Conservation (phyloP, 257 asterid species). For the Scutellaria galericulata region DNA sequence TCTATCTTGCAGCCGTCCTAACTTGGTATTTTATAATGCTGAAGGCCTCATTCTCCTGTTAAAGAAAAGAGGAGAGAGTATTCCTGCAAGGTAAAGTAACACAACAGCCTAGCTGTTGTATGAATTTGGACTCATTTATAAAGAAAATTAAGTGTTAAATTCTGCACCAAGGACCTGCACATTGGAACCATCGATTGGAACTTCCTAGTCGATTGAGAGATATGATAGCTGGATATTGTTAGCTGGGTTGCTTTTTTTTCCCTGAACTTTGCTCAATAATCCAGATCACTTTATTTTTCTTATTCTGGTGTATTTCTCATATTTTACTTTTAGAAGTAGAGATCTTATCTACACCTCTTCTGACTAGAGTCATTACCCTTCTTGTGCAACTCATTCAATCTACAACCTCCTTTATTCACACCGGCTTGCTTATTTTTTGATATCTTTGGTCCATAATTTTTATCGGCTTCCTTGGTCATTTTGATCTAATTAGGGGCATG, state of each 20-base stretch:
- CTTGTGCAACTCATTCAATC: constrained; percentile 30
- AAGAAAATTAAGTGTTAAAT: constrained; percentile 24
- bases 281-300: constrained; percentile 28
- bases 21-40: constrained; percentile 80
- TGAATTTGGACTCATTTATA: constrained; percentile 40
- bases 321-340: constrained; percentile 28
- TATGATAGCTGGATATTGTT: constrained; percentile 31
- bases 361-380: constrained; percentile 11
- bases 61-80: constrained; percentile 94
- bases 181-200: constrained; percentile 18
- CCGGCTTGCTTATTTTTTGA: constrained; percentile 1
- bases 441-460: constrained; percentile 14
- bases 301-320: constrained; percentile 26
- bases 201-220: constrained; percentile 30
- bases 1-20: constrained; percentile 73
- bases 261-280: constrained; percentile 20
- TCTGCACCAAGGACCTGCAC: constrained; percentile 35
- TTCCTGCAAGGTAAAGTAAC: constrained; percentile 90
- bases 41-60: constrained; percentile 98
- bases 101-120: constrained; percentile 54
- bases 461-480: constrained; percentile 13
- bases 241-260: constrained; percentile 33
- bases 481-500: constrained; percentile 12
- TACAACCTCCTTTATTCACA: constrained; percentile 26
- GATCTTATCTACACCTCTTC: constrained; percentile 31